These are phyloP conservation scores for Saturnispora hagleri DNA, from an alignment of 805 yeast species.

Conservation along the genomic window DNA sequence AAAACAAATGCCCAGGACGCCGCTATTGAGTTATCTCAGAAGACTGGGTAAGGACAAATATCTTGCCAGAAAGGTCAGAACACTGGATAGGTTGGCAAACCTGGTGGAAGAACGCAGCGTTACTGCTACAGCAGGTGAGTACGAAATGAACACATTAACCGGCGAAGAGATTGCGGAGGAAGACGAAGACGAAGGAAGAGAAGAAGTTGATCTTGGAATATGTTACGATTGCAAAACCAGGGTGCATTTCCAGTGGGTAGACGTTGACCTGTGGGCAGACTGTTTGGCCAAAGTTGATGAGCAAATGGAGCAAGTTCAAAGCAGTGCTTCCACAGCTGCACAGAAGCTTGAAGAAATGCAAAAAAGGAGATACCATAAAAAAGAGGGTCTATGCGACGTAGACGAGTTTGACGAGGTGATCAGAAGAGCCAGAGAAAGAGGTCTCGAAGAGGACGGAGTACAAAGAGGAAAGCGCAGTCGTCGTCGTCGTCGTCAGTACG, in stretches of 20 bases:
- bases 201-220: constrained; percentile 10
- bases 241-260: constrained; percentile 39
- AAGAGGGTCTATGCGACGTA: constrained; percentile 1
- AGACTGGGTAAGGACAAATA: constrained; percentile 2
- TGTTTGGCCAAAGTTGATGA: constrained; percentile 12
- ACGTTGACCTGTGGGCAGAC: constrained; percentile 23
- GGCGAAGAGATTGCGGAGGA: constrained; percentile 13
- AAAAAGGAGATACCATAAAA: background rate
- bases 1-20: background rate
- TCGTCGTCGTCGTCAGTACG: background rate
- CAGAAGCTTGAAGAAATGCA: background rate
- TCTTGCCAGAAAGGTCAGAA: background rate
- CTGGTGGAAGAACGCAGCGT: background rate
- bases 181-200: background rate
- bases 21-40: background rate
- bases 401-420: constrained; percentile 6
- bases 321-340: too few species aligned
- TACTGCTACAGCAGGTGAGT: background rate
- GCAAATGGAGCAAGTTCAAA: background rate
- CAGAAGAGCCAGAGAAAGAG: constrained; percentile 4
- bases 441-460: constrained; percentile 13
- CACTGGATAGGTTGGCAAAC: background rate
- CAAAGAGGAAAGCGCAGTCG: background rate
- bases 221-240: constrained; percentile 43
- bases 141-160: constrained; percentile 4